Evolutionary conservation across 345 rosid genomes (phyloP), one percentile per base, ranked within the genome.

Genomic region (Syzygium oleosum): DNA sequence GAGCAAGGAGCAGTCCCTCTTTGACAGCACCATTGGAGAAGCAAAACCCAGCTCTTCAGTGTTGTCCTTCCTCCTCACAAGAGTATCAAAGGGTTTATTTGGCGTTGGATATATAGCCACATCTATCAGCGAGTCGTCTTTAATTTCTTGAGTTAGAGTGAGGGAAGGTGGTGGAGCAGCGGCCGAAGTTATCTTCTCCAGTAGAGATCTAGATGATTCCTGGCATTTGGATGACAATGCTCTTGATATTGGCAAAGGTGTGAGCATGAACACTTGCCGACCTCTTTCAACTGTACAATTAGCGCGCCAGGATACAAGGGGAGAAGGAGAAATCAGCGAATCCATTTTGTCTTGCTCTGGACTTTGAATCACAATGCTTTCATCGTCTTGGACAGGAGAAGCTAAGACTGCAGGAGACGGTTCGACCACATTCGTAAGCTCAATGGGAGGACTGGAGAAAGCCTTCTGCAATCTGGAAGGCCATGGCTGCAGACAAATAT

Each of bases 231-330:
- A 89, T 53, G 94, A 94, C 46, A 92, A 87, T 51, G 94, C 88
- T 87, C 94, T 96, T 0, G 92, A 93, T 12, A 94, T 88, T 17
- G 97, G 96, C 79, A 98, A 91, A 90, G 99, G 99, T 52, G 98
- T 98, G 85, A 98, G 94, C 87, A 93, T 87, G 91, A 96, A 96
- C 84, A 96, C 92, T 86, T 95, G 99, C 86, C 96, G 92, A 43
- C 95, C 93, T 90, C 94, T 94, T 54, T 95, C 97, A 12, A 90
- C 87, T 12, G 93, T 91, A 79, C 95, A 89, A 86, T 91, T 93
- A 86, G 92, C 96, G 89, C 95, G 95, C 99, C 99, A 97, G 14
- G 96, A 91, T 34, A 98, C 99, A 10, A 97, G 94, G 11, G 99
- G 99, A 85, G 99, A 98, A 87, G 98, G 99, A 90, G 99, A 98